Percentiles rank a stretch among this genome's conserved stretches.
Conservation (phyloP, 106 monocot genomes). For the Acorus calamus region DNA sequence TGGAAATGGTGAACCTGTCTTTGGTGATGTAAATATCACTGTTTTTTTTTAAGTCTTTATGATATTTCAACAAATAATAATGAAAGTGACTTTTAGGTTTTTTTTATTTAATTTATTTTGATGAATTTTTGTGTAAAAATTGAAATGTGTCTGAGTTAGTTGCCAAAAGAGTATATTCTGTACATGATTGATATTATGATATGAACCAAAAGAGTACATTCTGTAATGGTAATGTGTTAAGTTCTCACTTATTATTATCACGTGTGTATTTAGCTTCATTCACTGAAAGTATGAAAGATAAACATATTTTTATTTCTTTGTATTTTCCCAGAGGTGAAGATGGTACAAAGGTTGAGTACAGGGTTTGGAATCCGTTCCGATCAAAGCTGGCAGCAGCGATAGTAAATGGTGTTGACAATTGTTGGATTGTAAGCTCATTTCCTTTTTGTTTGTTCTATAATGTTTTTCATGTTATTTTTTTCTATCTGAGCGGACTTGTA, state of each 20-base stretch:
- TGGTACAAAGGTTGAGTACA: slow-evolving; percentile 73
- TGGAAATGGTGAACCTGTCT: too few relatives aligned
- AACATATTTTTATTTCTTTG: not conserved
- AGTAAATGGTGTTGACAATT: slow-evolving; percentile 88
- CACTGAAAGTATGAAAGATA: not conserved
- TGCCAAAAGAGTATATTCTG: too few relatives aligned
- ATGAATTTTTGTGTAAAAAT: too few relatives aligned
- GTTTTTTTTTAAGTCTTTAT: too few relatives aligned
- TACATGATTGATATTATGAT: too few relatives aligned
- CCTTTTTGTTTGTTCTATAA: not conserved
- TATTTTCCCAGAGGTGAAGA: slow-evolving; percentile 72
- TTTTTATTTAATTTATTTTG: too few relatives aligned
- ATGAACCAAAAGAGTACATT: too few relatives aligned
- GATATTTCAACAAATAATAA: too few relatives aligned
- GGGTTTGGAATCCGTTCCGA: slow-evolving; percentile 95
- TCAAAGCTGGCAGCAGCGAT: slow-evolving; percentile 92
- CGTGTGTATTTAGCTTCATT: not conserved
- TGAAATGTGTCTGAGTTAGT: too few relatives aligned
- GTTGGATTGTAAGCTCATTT: slow-evolving; percentile 66
- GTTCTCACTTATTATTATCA: not conserved
- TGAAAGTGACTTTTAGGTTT: too few relatives aligned
- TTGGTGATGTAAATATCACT: too few relatives aligned
- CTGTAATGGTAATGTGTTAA: not conserved
- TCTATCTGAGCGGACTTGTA: too few relatives aligned
- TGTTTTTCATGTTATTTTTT: not conserved